Percentiles rank a stretch among this genome's conserved stretches.
phyloP scores from a whole-genome alignment of 1,284 basidiomycete genomes.

The Leccinum pachyderme region DNA sequence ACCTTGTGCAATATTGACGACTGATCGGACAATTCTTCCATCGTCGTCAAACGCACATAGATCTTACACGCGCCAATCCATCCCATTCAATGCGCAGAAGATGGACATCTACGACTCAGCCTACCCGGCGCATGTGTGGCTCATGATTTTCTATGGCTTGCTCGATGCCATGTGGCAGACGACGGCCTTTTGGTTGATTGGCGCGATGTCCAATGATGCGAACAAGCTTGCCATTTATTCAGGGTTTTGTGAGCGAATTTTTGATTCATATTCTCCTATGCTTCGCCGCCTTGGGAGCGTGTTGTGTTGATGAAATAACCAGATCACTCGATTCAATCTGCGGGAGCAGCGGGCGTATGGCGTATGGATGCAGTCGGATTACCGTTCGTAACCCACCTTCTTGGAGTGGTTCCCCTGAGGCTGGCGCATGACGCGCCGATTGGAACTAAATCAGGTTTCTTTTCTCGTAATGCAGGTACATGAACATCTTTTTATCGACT shows the following conservation, averaged over 20 bases:
- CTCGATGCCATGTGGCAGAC: constrained; percentile 46
- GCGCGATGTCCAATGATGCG: constrained; percentile 40
- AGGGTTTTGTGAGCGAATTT: constrained; percentile 37
- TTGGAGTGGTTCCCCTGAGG: background rate
- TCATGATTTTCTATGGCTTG: constrained; percentile 41
- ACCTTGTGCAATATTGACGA: background rate
- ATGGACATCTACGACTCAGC: constrained; percentile 31
- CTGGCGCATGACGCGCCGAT: background rate
- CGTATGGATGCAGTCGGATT: constrained; percentile 32
- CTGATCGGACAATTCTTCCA: background rate
- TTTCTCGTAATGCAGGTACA: constrained; percentile 4
- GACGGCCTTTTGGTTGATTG: constrained; percentile 39
- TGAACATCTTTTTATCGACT: constrained; percentile 31
- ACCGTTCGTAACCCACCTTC: constrained; percentile 18
- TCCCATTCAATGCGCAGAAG: constrained; percentile 10
- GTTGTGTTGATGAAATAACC: background rate
- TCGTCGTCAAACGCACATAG: constrained; percentile 1
- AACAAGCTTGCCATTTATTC: constrained; percentile 39
- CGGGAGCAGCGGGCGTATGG: constrained; percentile 39
- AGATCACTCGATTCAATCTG: constrained; percentile 39
- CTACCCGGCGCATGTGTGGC: constrained; percentile 34
- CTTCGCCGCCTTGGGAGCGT: background rate
- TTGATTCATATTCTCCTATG: background rate
- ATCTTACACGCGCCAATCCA: constrained; percentile 17
- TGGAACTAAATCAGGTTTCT: background rate